A percentile compares a stretch with the other conserved stretches of the same genome.
Conservation (phyloP, 106 monocot species). For the Apostasia ramifera region DNA sequence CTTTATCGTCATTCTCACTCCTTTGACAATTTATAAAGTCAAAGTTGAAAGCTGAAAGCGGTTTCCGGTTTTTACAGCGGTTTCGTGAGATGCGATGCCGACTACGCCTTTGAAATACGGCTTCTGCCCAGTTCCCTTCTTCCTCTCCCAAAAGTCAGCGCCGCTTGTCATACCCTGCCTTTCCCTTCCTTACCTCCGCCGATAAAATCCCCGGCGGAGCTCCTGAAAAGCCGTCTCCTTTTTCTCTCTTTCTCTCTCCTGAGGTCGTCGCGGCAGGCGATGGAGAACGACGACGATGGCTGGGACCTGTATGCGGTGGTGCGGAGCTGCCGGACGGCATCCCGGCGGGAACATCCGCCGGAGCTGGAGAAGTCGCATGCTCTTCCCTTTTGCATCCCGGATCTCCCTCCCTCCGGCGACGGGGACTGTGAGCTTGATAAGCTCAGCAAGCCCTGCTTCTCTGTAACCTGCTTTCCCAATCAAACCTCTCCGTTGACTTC, state of each 20-base stretch:
- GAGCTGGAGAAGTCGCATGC: not conserved
- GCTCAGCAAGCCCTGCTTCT: constrained; percentile 39
- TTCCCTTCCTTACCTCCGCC: not conserved
- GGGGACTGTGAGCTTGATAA: constrained; percentile 28
- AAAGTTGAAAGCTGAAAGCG: constrained; percentile 5
- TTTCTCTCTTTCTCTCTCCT: not conserved
- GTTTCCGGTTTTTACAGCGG: not conserved
- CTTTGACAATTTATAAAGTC: constrained; percentile 39
- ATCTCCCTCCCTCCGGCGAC: constrained; percentile 8
- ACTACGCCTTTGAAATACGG: not conserved
- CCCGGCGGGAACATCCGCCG: not conserved
- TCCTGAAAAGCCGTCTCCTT: not conserved
- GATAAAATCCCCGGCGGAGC: not conserved
- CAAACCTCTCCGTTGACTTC: not conserved
- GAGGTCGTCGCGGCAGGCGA: constrained; percentile 12
- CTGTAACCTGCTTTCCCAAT: constrained; percentile 6
- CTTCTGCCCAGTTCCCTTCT: not conserved
- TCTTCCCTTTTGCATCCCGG: constrained; percentile 17
- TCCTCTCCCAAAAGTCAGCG: constrained; percentile 22
- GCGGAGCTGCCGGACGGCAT: constrained; percentile 27
- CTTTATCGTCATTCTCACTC: constrained; percentile 19
- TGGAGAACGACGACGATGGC: constrained; percentile 24
- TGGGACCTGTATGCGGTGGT: constrained; percentile 68
- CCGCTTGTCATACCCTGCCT: not conserved
- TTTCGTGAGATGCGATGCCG: constrained; percentile 2